Conservation (phyloP, 352 stramenopile species). For the Phytophthora lateralis region DNA sequence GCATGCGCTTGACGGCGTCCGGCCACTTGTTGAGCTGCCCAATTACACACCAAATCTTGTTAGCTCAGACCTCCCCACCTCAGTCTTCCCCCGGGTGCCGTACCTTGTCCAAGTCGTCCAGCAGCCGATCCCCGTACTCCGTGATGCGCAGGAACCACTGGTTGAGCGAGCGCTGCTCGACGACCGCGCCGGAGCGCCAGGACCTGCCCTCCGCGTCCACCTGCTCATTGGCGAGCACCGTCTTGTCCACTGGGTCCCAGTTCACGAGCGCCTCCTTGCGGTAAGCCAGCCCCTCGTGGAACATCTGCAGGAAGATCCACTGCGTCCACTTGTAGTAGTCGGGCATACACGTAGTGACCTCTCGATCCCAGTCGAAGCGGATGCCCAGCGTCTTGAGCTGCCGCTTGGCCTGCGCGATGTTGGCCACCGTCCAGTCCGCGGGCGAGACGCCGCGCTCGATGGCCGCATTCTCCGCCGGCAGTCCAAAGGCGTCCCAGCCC, state of each 20-base stretch:
- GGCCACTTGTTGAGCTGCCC: slow-evolving; percentile 83
- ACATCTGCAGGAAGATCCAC: slow-evolving; percentile 99
- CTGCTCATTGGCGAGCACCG: slow-evolving; percentile 99
- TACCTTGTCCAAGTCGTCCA: slow-evolving; percentile 94
- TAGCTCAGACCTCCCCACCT: not conserved
- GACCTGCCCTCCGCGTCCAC: slow-evolving; percentile 93
- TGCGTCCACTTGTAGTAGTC: slow-evolving; percentile 99
- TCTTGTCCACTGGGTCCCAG: slow-evolving; percentile 99
- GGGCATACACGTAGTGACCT: slow-evolving; percentile 96
- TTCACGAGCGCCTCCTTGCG: slow-evolving; percentile 98
- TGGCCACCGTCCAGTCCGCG: slow-evolving; percentile 94
- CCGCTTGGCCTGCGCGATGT: slow-evolving; percentile 97
- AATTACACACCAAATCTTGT: slow-evolving; percentile 2
- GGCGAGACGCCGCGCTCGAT: slow-evolving; percentile 98
- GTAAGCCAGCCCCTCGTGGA: slow-evolving; percentile 95
- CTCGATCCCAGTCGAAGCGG: slow-evolving; percentile 97
- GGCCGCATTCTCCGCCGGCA: slow-evolving; percentile 99
- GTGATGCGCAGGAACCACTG: slow-evolving; percentile 99
- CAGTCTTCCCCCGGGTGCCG: not conserved
- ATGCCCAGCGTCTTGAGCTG: slow-evolving; percentile 98
- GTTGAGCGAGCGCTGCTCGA: slow-evolving; percentile 93
- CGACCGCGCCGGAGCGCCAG: slow-evolving; percentile 96
- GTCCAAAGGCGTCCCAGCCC: slow-evolving; percentile 99
- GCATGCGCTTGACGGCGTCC: slow-evolving; percentile 89
- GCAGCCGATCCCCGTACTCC: slow-evolving; percentile 96